phyloP scores from a whole-genome alignment of 139 green algal species.

The Trebouxia sp. region DNA sequence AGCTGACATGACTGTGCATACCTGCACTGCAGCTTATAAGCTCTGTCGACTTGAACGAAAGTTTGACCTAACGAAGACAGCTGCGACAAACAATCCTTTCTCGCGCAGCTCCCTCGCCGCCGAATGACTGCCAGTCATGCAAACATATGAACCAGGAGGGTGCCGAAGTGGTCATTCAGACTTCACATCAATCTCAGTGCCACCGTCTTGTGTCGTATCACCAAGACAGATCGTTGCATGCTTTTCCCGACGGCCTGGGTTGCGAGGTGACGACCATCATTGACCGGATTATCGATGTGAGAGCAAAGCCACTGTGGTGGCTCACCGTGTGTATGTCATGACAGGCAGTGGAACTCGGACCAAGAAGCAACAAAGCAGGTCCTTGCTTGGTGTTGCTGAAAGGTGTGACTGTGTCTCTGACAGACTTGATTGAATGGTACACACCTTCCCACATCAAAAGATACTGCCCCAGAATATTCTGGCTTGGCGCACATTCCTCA shows the following conservation, averaged over 20 bases:
- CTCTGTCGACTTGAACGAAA: background rate
- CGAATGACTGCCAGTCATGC: no score
- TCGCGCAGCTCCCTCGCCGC: no score
- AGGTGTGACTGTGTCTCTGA: background rate
- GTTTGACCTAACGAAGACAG: slow-evolving; percentile 19
- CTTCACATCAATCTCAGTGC: slow-evolving; percentile 1
- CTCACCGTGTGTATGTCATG: no score
- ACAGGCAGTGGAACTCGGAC: slow-evolving; percentile 19
- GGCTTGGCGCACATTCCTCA: background rate
- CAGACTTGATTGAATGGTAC: background rate
- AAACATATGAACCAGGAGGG: background rate
- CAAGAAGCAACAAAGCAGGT: slow-evolving; percentile 20
- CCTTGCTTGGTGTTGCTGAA: slow-evolving; percentile 1
- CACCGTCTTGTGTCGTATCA: background rate
- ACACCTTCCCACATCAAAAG: background rate
- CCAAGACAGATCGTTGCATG: slow-evolving; percentile 14
- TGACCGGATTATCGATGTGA: no score
- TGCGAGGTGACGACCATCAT: no score
- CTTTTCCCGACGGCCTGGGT: background rate
- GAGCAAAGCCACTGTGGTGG: no score
- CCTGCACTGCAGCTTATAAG: no score
- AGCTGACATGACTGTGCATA: no score
- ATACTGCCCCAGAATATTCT: background rate
- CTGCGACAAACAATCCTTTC: background rate
- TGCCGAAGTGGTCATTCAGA: slow-evolving; percentile 18